A percentile compares a stretch with the other conserved stretches of the same genome.
Conservation (phyloP, 108 stramenopile species). For the Fistulifera pelliculosa region DNA sequence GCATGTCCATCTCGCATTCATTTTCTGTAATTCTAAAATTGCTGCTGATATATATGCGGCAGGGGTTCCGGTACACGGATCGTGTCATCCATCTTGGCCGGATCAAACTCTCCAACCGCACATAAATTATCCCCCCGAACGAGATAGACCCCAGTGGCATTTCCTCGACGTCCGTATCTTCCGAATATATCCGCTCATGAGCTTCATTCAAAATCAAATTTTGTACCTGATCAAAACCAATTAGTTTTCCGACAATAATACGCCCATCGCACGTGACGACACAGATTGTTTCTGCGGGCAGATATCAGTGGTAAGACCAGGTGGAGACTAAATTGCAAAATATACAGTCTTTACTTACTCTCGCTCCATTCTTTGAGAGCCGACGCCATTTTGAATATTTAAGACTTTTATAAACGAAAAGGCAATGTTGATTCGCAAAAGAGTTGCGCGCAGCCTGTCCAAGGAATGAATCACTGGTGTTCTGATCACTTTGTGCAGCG, state of each 20-base stretch:
- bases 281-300: slow-evolving; percentile 38
- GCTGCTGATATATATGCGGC: slow-evolving; percentile 32
- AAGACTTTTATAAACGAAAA: no score
- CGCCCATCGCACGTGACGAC: slow-evolving; percentile 80
- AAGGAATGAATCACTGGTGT: no score
- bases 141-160: slow-evolving; percentile 74
- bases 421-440: no score
- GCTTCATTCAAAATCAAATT: slow-evolving; percentile 67
- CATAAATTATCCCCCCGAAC: slow-evolving; percentile 83
- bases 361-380: slow-evolving; percentile 61
- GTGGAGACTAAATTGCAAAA: neutral
- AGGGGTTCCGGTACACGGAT: slow-evolving; percentile 17
- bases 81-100: slow-evolving; percentile 13
- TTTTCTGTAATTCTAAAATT: slow-evolving; percentile 3
- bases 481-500: no score
- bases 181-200: slow-evolving; percentile 58
- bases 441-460: no score
- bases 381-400: slow-evolving; percentile 69
- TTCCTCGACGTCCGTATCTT: slow-evolving; percentile 46
- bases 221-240: slow-evolving; percentile 80
- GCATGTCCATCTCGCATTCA: neutral
- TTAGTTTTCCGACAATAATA: slow-evolving; percentile 51
- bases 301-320: slow-evolving; percentile 6
- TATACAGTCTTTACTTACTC: slow-evolving; percentile 19
- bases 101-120: slow-evolving; percentile 35